phyloP scores from a whole-genome alignment of 2,329 filamentous ascomycete species.

The Neofusicoccum sp. region DNA sequence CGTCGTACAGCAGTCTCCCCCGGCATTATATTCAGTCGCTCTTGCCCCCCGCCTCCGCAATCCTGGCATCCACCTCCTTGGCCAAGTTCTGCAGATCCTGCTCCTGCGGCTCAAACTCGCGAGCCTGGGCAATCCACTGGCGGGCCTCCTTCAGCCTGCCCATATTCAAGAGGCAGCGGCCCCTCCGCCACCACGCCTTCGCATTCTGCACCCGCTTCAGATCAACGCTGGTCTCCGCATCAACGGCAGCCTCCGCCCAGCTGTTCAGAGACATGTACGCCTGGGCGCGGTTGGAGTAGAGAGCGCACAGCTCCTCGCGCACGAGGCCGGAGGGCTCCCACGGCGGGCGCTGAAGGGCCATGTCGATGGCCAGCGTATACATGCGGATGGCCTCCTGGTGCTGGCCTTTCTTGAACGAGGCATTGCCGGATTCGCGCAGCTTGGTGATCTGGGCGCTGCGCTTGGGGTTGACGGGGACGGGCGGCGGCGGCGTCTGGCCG shows the following conservation, averaged over 20 bases:
- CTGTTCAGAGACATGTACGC: slow-evolving; percentile 77
- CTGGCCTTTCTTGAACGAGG: slow-evolving; percentile 73
- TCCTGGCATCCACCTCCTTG: slow-evolving; percentile 49
- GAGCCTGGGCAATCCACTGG: slow-evolving; percentile 70
- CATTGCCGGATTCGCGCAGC: slow-evolving; percentile 84
- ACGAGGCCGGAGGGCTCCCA: slow-evolving; percentile 88
- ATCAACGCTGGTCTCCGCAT: slow-evolving; percentile 86
- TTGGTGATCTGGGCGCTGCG: slow-evolving; percentile 84
- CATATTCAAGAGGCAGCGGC: slow-evolving; percentile 88
- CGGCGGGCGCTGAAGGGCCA: slow-evolving; percentile 75
- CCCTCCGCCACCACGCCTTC: slow-evolving; percentile 92
- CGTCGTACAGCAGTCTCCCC: not conserved
- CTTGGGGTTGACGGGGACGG: slow-evolving; percentile 89
- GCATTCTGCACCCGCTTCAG: slow-evolving; percentile 82
- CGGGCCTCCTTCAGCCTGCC: slow-evolving; percentile 76
- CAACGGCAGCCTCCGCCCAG: slow-evolving; percentile 84
- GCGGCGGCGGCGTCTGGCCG: slow-evolving; percentile 72
- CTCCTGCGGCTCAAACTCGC: slow-evolving; percentile 75
- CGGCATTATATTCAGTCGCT: not conserved
- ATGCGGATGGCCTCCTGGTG: slow-evolving; percentile 74
- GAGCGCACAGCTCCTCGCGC: slow-evolving; percentile 74
- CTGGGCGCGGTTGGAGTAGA: slow-evolving; percentile 87
- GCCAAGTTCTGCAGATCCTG: slow-evolving; percentile 38
- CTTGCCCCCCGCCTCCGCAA: slow-evolving; percentile 52
- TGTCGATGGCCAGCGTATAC: slow-evolving; percentile 84